Conservation (phyloP, 1,284 basidiomycete species). For the Takashimella koratensis region DNA sequence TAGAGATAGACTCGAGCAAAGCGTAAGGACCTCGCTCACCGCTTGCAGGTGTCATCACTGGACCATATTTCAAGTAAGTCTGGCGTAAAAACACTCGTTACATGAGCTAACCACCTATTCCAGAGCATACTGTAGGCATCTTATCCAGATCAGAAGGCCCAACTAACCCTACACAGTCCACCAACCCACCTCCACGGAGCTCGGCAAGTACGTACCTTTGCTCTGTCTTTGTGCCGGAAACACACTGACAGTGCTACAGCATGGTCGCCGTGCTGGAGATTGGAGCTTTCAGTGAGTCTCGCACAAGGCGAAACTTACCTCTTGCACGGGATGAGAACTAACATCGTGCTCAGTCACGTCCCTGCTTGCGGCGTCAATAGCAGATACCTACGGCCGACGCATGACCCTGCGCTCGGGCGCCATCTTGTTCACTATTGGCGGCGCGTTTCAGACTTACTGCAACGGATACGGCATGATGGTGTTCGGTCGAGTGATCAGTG, state of each 20-base stretch:
- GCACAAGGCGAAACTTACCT: not conserved
- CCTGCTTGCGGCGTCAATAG: conserved; percentile 78
- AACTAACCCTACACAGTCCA: conserved; percentile 52
- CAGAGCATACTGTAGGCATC: conserved; percentile 30
- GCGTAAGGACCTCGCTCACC: conserved; percentile 8
- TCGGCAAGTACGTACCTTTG: conserved; percentile 47
- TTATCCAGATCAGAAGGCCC: no score
- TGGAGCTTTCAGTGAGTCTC: conserved; percentile 74
- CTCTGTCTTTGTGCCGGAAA: not conserved
- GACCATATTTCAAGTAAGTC: conserved; percentile 72
- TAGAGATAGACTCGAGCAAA: no score
- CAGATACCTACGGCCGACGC: conserved; percentile 81
- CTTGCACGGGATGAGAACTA: no score
- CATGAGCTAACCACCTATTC: not conserved
- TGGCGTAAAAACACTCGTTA: not conserved
- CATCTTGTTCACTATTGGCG: conserved; percentile 80
- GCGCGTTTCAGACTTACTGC: conserved; percentile 84
- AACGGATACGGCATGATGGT: conserved; percentile 82
- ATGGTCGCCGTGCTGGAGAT: conserved; percentile 92
- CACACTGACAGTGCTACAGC: conserved; percentile 63
- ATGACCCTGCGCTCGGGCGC: conserved; percentile 86
- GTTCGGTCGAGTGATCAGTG: conserved; percentile 78
- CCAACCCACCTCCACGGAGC: conserved; percentile 60
- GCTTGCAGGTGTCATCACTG: conserved; percentile 77
- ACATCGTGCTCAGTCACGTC: conserved; percentile 68